Base-by-base conservation (phyloP, 2,329 filamentous ascomycete species). In the Sclerotinia sclerotiorum region DNA sequence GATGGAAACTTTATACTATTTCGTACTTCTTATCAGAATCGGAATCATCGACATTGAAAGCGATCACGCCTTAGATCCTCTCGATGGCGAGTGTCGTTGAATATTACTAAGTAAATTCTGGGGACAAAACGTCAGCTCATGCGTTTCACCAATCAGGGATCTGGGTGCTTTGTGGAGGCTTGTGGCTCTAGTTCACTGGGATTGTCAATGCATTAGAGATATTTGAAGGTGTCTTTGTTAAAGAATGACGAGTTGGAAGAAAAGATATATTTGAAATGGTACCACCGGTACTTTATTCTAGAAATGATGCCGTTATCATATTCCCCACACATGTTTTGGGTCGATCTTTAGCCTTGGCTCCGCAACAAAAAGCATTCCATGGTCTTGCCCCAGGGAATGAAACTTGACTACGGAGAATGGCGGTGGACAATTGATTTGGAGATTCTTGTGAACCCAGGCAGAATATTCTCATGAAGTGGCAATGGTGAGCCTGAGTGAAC, bases 1-100 rank as follows among this genome's bases (percentile, higher is more conserved):
- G 19, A n/a, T n/a, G 51, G 32, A 65, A 56, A 44, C 19, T 55
- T 65, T 54, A 32, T 42, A 54, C 63, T 32, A 56, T 55, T 42
- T 32, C 13, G 19, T 65, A 32, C 39, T 24, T 24, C 17, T 60
- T 60, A 48, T 62, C 58, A 49, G 39, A 42, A 42, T 42, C 39
- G 39, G 17, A 42, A 42, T 19, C 44, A 51, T 48, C 63, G 8
- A 21, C 11, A 32, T 13, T 2, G 7, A 24, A 52, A 57, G 21
- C 8, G 35, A 68, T 61, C 57, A 68, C 65, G 57, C 49, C 49
- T 54, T 61, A 63, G 46, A 19, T 15, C 55, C 51, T 57, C 32
- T 51, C 29, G 48, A 67, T 67, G 46, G 29, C 57, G 65, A 63
- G 42, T 62, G 48, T n/a, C 44, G 49, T 54, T 17, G 49, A 24